A percentile compares a stretch with the other conserved stretches of the same genome.
Conservation (phyloP, 192 early-diverging fungal species). For the Backusella sp. region DNA sequence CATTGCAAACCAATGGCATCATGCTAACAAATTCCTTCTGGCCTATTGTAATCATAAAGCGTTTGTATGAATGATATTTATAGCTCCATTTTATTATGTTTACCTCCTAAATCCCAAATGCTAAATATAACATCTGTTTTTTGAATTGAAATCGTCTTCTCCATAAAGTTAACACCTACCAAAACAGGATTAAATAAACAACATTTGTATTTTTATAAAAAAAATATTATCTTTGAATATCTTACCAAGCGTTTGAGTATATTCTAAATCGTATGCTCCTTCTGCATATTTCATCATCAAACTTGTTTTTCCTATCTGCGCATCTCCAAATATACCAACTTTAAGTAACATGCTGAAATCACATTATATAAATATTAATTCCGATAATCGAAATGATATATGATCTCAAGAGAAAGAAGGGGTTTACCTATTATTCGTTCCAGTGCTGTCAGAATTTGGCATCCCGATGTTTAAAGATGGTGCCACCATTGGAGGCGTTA, state of each 20-base stretch:
- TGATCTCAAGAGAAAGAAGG: not conserved
- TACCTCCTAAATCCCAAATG: constrained; percentile 97
- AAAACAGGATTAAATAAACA: not conserved
- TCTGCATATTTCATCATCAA: constrained; percentile 98
- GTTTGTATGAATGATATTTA: not conserved
- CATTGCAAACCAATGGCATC: constrained; percentile 95
- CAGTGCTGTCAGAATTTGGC: not conserved
- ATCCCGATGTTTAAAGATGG: not conserved
- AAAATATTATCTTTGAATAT: not conserved
- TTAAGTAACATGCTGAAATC: constrained; percentile 72
- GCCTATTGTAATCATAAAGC: constrained; percentile 46
- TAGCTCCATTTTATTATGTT: constrained; percentile 3
- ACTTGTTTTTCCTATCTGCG: constrained; percentile 94
- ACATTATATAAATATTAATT: not conserved
- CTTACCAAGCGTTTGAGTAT: constrained; percentile 90
- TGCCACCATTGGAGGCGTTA: not conserved
- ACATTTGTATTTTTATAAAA: not conserved
- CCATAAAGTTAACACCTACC: constrained; percentile 93
- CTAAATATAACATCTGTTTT: constrained; percentile 95
- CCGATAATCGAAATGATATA: not conserved
- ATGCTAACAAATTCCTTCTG: constrained; percentile 97
- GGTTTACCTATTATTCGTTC: constrained; percentile 4
- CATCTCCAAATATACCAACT: constrained; percentile 95
- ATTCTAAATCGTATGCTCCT: constrained; percentile 91
- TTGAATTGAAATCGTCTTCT: constrained; percentile 89